Conservation (phyloP, 2,329 filamentous ascomycete genomes). For the Monosporascus sp. region DNA sequence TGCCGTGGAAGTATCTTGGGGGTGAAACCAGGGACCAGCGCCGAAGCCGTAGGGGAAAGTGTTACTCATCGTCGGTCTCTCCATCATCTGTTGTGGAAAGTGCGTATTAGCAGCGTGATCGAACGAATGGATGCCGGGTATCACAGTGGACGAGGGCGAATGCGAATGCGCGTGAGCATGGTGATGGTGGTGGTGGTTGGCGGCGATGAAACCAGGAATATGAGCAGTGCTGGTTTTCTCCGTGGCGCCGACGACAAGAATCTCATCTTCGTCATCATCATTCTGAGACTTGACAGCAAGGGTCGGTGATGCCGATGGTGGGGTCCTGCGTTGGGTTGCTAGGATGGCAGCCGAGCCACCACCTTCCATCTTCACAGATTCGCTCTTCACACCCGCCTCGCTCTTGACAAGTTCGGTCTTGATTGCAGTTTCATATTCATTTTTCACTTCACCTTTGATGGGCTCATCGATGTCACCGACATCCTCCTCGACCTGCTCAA, state of each 20-base stretch:
- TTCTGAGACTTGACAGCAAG: conserved; percentile 6
- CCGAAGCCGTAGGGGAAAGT: conserved; percentile 20
- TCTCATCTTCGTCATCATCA: conserved; percentile 23
- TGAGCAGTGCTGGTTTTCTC: conserved; percentile 11
- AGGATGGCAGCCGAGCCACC: conserved; percentile 6
- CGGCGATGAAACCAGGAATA: background rate
- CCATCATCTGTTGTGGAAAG: conserved; percentile 4
- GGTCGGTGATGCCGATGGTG: conserved; percentile 6
- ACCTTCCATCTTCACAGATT: conserved; percentile 24
- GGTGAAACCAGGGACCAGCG: conserved; percentile 17
- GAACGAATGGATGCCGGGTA: conserved; percentile 18
- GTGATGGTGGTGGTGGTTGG: conserved; percentile 8
- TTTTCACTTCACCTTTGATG: conserved; percentile 25
- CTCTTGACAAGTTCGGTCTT: conserved; percentile 19
- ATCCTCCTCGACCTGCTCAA: conserved; percentile 30
- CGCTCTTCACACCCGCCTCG: background rate
- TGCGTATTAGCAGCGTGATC: conserved; percentile 24
- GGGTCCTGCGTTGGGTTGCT: conserved; percentile 1
- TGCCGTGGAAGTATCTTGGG: conserved; percentile 10
- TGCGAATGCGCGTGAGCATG: conserved; percentile 12
- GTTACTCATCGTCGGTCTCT: conserved; percentile 7
- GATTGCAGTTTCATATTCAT: conserved; percentile 24
- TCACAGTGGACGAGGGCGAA: conserved; percentile 8
- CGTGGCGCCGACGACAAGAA: conserved; percentile 21
- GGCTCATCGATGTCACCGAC: conserved; percentile 29